Evolutionary conservation across 768 basidiomycete species (phyloP).

Genomic region (Tulasnella sp.): DNA sequence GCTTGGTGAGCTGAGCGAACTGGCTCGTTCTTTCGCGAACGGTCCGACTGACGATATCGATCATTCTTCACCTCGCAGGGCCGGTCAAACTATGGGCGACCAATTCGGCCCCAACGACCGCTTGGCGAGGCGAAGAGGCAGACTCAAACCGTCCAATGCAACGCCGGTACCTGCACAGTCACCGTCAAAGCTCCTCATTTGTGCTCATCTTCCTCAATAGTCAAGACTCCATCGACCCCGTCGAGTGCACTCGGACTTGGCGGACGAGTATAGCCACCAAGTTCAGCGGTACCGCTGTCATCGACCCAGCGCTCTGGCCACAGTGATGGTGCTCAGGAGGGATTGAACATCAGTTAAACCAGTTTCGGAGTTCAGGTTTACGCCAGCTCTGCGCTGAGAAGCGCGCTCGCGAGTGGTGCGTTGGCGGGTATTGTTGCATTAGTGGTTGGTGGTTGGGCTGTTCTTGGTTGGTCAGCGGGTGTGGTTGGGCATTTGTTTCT

Average conservation of each 20-base stretch:
- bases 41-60: conserved; percentile 33
- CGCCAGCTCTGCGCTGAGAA: neutral
- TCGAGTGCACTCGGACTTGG: no score
- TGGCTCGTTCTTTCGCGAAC: neutral
- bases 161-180: conserved; percentile 2
- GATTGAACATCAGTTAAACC: conserved; percentile 21
- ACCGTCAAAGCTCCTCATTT: conserved; percentile 26
- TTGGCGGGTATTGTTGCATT: neutral
- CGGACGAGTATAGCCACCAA: conserved; percentile 36
- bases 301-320: conserved; percentile 58
- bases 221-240: no score
- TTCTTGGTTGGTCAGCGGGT: neutral
- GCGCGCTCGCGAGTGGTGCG: neutral
- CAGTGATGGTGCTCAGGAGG: conserved; percentile 40
- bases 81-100: conserved; percentile 27
- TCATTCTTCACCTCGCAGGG: conserved; percentile 9
- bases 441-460: neutral
- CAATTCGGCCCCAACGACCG: conserved; percentile 36
- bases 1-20: conserved; percentile 33
- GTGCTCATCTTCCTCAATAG: conserved; percentile 29
- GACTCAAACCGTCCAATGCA: conserved; percentile 27
- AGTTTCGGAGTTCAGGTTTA: neutral
- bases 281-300: conserved; percentile 45
- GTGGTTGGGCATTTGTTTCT: neutral
- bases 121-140: neutral